Evolutionary conservation across 2,329 filamentous ascomycete genomes (phyloP), one percentile per base, ranked within the genome.

Genomic region (Endocalyx cinctus): DNA sequence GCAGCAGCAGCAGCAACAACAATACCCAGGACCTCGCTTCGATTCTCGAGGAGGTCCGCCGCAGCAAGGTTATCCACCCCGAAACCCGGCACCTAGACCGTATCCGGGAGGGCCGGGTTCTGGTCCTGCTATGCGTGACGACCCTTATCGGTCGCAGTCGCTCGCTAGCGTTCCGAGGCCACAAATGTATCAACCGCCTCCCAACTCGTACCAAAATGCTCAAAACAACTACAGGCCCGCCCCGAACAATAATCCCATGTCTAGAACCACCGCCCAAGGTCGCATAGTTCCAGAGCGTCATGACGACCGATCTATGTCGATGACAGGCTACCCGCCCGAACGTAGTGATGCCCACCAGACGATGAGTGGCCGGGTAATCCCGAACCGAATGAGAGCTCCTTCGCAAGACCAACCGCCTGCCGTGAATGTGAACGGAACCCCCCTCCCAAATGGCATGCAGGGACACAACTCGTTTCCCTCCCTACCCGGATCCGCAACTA

Each of bases 271-370:
- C 3, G 87, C 89, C 7, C 89, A 96, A 58, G 92, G 92, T 19
- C 78, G 92, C 40, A 72, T 92, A 22, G 88, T 98, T 7, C 92
- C 92, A 2, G 89, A 96, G 55, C 80, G 90, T 34, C 84, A 89
- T 41, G 87, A 94, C 51, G 90, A 97, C 60, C 79, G 92, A 37
- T 82, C 92, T 43, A 97, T 97, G 92, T 95, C 90, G 28, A 83
- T 98, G 82, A 92, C 84, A 5, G 87, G 85, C 8, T 85, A 87
- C 47, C 73, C 82, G 4, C 72, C 83, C 34, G 87, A 94, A 48
- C 74, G 77, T 40, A n/a, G n/a, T n/a, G 84, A 85, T 51, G 70
- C 88, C 27, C 84, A 92, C 58, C 90, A 96, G 61, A 96, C 89
- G 5, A 94, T 90, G 78, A 94, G 86, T 55, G 92, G 92, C 29